phyloP scores from a whole-genome alignment of 345 rosid species.

The Bruguiera parviflora region DNA sequence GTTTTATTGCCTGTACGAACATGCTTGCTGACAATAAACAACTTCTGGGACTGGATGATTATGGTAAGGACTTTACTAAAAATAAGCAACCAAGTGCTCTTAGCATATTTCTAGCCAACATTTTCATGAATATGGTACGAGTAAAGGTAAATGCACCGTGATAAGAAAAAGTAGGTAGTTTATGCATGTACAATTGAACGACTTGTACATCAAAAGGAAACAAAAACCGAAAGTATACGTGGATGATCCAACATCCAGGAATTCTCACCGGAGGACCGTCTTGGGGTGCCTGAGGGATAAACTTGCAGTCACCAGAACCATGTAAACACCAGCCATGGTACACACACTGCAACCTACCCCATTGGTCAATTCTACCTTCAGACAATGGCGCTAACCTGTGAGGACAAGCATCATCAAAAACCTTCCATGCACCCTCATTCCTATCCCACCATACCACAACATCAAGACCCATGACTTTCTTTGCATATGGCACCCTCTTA shows the following conservation, averaged over 20 bases:
- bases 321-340: slow-evolving; percentile 78
- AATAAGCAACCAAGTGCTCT: no score
- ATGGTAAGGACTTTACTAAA: no score
- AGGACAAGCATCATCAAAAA: slow-evolving; percentile 21
- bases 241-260: not conserved
- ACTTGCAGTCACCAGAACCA: slow-evolving; percentile 62
- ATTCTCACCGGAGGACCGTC: slow-evolving; percentile 58
- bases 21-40: not conserved
- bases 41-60: not conserved
- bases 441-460: slow-evolving; percentile 75
- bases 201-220: not conserved
- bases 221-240: not conserved
- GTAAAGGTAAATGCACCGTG: no score
- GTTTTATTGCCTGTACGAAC: not conserved
- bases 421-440: slow-evolving; percentile 52
- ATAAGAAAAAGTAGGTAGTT: no score
- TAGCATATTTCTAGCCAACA: no score
- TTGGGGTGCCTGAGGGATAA: slow-evolving; percentile 67
- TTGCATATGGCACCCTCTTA: slow-evolving; percentile 56
- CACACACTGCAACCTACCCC: slow-evolving; percentile 68
- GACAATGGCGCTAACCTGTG: slow-evolving; percentile 64
- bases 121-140: no score
- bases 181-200: no score
- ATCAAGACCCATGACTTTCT: slow-evolving; percentile 59
- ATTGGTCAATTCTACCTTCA: slow-evolving; percentile 67